A percentile compares a stretch with the other conserved stretches of the same genome.
These are phyloP conservation scores for Lactarius evosmus DNA, from an alignment of 768 basidiomycete genomes.

Conservation along the genomic window DNA sequence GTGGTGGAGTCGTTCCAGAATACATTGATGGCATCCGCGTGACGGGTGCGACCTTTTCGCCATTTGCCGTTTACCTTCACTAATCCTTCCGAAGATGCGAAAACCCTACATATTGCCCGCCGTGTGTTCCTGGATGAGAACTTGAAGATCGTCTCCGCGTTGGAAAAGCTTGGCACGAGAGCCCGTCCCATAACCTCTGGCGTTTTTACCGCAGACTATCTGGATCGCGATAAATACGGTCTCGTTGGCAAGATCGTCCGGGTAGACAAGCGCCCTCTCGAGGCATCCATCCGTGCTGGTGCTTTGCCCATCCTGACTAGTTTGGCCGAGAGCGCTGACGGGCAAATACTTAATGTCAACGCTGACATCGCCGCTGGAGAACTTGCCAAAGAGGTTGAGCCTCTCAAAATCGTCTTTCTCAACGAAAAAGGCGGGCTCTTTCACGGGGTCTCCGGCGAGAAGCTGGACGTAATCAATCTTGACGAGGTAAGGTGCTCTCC, in stretches of 20 bases:
- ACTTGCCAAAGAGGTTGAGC: conserved; percentile 95
- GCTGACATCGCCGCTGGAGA: conserved; percentile 98
- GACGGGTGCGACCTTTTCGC: conserved; percentile 57
- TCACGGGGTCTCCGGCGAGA: conserved; percentile 97
- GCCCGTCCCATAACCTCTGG: conserved; percentile 97
- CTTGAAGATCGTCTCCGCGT: conserved; percentile 85
- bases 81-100: conserved; percentile 60
- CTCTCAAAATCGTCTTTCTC: conserved; percentile 96
- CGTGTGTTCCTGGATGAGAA: conserved; percentile 98
- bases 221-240: conserved; percentile 92
- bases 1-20: conserved; percentile 90
- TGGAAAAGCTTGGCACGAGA: conserved; percentile 93
- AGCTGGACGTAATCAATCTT: conserved; percentile 92
- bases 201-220: conserved; percentile 95
- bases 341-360: conserved; percentile 99
- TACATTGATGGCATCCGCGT: conserved; percentile 98
- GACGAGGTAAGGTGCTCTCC: conserved; percentile 66
- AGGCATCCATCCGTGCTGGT: conserved; percentile 94
- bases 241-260: conserved; percentile 94
- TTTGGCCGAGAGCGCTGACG: conserved; percentile 89
- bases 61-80: neutral
- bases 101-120: conserved; percentile 91
- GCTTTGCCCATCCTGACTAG: conserved; percentile 94
- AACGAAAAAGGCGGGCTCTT: conserved; percentile 98
- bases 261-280: conserved; percentile 94